Evolutionary conservation across 2,329 filamentous ascomycete genomes (phyloP), one percentile per base, ranked within the genome.

Genomic region (Coniochaeta hoffmannii): DNA sequence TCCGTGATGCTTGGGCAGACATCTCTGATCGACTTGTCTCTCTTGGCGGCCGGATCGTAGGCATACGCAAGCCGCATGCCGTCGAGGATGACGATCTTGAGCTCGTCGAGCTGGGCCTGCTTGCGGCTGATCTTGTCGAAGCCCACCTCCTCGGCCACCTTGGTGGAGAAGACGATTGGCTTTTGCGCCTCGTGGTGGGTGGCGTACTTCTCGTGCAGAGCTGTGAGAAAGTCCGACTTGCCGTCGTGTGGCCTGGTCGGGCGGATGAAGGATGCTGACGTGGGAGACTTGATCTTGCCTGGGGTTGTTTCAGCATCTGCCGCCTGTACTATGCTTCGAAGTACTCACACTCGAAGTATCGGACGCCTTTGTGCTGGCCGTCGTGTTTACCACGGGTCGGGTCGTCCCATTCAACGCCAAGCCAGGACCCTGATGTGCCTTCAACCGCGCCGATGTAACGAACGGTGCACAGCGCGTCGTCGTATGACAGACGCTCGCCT

Each of bases 351-450:
- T 79, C 75, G 65, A 97, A 97, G 68, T 97, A 96, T 59, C 82
- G 84, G 59, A 81, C 77, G 57, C 88, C 90, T 60, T 88, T 85
- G 71, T 95, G 85, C 58, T 87, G 85, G 57, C 94, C 94, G 65
- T 93, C 83, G 71, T 99, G 92, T 75, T 97, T 97, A 58, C 94
- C 94, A 64, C 92, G 81, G 35, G 77, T 79, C 56, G 85, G 76
- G 69, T 97, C 89, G 71, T 97, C 93, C 94, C 94, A 99, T 79
- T 99, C 94, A 50, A 97, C 90, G 50, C 94, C 94, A 32, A 97
- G 80, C 92, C 93, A 97, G 59, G 80, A 76, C 51, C 90, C 89
- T 44, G 81, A 78, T 9, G 90, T 92, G 62, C 88, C 89, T 53
- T 82, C 78, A 8, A 97, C 87, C 32, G 80, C 70, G 46, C 94